Evolutionary conservation across 1,284 basidiomycete species (phyloP), one percentile per base, ranked within the genome.

Genomic region (Pseudozyma pruni): DNA sequence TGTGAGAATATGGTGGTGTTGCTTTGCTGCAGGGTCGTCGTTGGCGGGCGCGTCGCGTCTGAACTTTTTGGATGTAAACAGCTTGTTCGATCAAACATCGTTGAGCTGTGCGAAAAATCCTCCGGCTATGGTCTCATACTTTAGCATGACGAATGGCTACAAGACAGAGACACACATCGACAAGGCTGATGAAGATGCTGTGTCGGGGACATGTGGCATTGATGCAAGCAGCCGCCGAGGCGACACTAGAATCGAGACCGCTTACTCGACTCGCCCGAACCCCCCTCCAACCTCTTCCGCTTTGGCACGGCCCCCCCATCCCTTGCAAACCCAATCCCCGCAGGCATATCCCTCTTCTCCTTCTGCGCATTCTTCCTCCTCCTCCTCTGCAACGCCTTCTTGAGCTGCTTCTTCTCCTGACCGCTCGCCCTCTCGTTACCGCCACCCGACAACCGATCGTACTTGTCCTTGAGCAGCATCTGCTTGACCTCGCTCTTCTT

Each of bases 301-400:
- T 72, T 72, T 7, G 69, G 69, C 19, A 72, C 29, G 7, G 57
- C 50, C 1, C 42, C 66, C n/a, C 37, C 43, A 16, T 52, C 53
- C 9, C 48, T 48, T 3, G 31, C 66, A 48, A 62, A 59, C 17
- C 58, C 47, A 22, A 72, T 67, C 13, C 69, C 69, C 0, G 47
- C 58, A 7, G 74, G 74, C 74, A 76, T 72, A 23, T 62, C 53
- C 20, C 88, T 91, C 84, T 94, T 95, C 86, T 96, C 94, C 84
- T 92, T 94, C 83, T 92, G 91, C 29, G 87, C 87, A 20, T 90
- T 85, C 85, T 94, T 95, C 83, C 89, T 92, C 83, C 91, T 88
- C 81, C 89, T 92, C 86, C 91, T 93, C 78, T 93, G 92, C 37
- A 95, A 88, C 2, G 89, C 91, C 52, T 72, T 72, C 81, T 90